Evolutionary conservation across 1,284 basidiomycete species (phyloP), one percentile per base, ranked within the genome.

Genomic region (Marasmius oreades): DNA sequence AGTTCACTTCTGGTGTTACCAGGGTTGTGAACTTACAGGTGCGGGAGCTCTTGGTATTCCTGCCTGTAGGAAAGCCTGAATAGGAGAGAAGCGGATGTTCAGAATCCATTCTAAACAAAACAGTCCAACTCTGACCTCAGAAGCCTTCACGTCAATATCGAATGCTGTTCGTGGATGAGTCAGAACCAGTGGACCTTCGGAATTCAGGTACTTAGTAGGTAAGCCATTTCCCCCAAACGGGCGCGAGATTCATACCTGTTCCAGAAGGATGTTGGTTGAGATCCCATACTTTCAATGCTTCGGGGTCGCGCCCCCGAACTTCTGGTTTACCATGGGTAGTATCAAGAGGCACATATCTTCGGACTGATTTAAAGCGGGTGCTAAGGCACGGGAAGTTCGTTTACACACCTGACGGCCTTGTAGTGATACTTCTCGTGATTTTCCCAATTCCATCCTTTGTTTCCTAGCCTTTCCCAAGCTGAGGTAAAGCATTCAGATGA

Each of bases 371-470:
- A 44, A 14, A 22, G n/a, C 34, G 37, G 5, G 42, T 46, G 16
- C 16, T 31, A 7, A 4, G 28, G 18, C 36, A 56, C 14, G 31
- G 33, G 12, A 51, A 55, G 18, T 47, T 33, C 5, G 55, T 55
- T 16, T 12, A 59, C 67, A 44, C 53, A 75, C 73, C 58, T 69
- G 56, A 70, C 70, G 23, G 62, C 61, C 52, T 63, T 68, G 55
- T 63, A 63, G 12, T 61, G 66, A 56, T 74, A 72, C 55, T 71
- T 70, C 48, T 68, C 62, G 59, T 70, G 70, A 31, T 64, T 70
- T 12, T 69, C 61, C 75, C 75, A 78, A 55, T 76, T 77, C 77
- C 77, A 79, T 5, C 77, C 63, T 55, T 47, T 31, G 52, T 71
- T 74, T 8, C 72, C 71, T 3, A 74, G 62, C n/a, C 61, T 59